Conservation (phyloP, 768 basidiomycete genomes). For the Mycena galericulata region DNA sequence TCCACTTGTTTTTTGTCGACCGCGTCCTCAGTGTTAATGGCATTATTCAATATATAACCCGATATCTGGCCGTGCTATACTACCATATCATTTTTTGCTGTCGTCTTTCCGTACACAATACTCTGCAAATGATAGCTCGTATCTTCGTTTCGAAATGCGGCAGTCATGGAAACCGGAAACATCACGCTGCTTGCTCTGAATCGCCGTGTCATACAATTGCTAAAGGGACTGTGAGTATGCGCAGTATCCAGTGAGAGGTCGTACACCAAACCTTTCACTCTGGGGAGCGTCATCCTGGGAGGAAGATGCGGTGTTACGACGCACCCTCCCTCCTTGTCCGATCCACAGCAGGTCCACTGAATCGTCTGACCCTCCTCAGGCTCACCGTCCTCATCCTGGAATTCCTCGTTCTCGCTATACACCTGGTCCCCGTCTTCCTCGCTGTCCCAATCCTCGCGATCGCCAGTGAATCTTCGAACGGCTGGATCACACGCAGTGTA, state of each 20-base stretch:
- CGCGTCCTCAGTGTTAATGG: too few relatives aligned
- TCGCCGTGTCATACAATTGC: not conserved
- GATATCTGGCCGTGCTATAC: too few relatives aligned
- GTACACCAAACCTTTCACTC: not conserved
- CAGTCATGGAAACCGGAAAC: too few relatives aligned
- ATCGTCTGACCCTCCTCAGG: not conserved
- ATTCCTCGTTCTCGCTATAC: not conserved
- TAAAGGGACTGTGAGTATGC: not conserved
- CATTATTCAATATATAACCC: too few relatives aligned
- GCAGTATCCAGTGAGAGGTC: not conserved
- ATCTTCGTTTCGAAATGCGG: too few relatives aligned
- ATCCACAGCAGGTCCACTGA: constrained; percentile 21
- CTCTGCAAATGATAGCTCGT: too few relatives aligned
- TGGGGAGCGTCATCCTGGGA: not conserved
- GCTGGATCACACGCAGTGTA: not conserved
- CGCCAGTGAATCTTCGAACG: constrained; percentile 2
- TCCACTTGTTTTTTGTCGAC: too few relatives aligned
- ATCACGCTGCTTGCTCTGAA: too few relatives aligned
- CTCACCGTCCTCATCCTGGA: not conserved
- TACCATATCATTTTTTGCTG: too few relatives aligned
- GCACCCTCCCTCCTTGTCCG: constrained; percentile 8
- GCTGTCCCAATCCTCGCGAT: not conserved
- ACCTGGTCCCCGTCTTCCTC: constrained; percentile 2
- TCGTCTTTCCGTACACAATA: too few relatives aligned
- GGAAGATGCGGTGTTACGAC: constrained; percentile 5